Base-by-base conservation (phyloP, 768 basidiomycete genomes). In the Coprinellus aureogranulatus region DNA sequence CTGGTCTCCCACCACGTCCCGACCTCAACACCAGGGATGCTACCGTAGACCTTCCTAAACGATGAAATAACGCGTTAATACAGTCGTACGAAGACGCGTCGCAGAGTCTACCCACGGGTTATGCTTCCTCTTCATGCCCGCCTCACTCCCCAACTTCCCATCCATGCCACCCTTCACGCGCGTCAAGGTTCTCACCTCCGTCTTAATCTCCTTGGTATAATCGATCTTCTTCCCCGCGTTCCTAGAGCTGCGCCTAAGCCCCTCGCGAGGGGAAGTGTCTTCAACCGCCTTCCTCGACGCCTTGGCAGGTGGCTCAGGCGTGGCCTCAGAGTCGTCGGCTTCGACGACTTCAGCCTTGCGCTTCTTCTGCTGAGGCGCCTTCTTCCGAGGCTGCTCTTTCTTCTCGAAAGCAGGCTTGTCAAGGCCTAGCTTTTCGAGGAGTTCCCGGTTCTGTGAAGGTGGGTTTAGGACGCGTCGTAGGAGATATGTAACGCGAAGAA, bases 1-100 rank as follows among this genome's bases (percentile, higher is more conserved):
- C 92, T 77, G 4, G 78, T 82, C 55, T 83, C 80, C 92, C 92
- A 97, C 87, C 89, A 91, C 25, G 86, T 86, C 2, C 92, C 93
- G 16, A 94, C 84, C 25, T 79, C 77, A 20, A 96, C 70, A 2
- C 83, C 91, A 5, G 92, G 92, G 56, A 97, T 95, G 31, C 77
- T 63, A 0, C 94, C 94, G 69, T 85, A 94, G 2, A 73, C 80
- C 73, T 93, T 94, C 11, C 90, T 92, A 42, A 58, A 48, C n/a
- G 37, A 26, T 0, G 37, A 61, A 8, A 48, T n/a, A 16, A 27
- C 39, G 34, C 18, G 45, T 34, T 52, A 16, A 26, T 11, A n/a
- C 12, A 23, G 42, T 45, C 20, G n/a, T n/a, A n/a, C n/a, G n/a
- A n/a, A n/a, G 26, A 55, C 25, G 3, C 49, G 20, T 25, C 44